Percentiles rank a stretch among this genome's conserved stretches.
Evolutionary conservation across 2,329 filamentous ascomycete genomes (phyloP).

Genomic region (Aspergillus uvarum): DNA sequence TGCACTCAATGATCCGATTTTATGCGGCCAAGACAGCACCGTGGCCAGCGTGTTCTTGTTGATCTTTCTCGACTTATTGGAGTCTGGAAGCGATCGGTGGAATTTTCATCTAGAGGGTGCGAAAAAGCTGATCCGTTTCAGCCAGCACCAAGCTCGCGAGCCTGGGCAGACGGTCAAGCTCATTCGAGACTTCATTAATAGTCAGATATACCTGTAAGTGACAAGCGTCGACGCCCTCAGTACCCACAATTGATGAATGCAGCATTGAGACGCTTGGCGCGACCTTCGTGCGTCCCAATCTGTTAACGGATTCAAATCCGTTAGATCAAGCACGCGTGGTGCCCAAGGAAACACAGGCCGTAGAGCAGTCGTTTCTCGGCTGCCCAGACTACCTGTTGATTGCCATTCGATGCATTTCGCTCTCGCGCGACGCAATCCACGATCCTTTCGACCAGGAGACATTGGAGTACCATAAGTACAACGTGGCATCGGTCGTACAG

Average conservation of each 20-base stretch:
- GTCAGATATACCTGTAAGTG: conserved; percentile 32
- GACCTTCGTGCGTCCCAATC: conserved; percentile 33
- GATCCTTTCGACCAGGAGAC: conserved; percentile 2
- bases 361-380: conserved; percentile 38
- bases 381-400: conserved; percentile 35
- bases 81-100: conserved; percentile 36
- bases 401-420: conserved; percentile 29
- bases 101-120: conserved; percentile 35
- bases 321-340: conserved; percentile 15
- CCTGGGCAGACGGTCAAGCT: conserved; percentile 30
- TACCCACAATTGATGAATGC: not conserved
- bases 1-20: conserved; percentile 15
- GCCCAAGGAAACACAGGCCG: conserved; percentile 21
- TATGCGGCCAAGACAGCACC: conserved; percentile 27
- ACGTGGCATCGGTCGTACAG: conserved; percentile 15
- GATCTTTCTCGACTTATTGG: conserved; percentile 34
- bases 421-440: conserved; percentile 27
- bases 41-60: conserved; percentile 37
- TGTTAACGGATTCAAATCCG: conserved; percentile 26
- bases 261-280: conserved; percentile 37
- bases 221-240: no score
- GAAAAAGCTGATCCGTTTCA: conserved; percentile 28
- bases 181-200: conserved; percentile 31
- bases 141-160: conserved; percentile 7
- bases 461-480: conserved; percentile 9